phyloP scores from a whole-genome alignment of 768 basidiomycete species.

The Rhizopogon salebrosus region DNA sequence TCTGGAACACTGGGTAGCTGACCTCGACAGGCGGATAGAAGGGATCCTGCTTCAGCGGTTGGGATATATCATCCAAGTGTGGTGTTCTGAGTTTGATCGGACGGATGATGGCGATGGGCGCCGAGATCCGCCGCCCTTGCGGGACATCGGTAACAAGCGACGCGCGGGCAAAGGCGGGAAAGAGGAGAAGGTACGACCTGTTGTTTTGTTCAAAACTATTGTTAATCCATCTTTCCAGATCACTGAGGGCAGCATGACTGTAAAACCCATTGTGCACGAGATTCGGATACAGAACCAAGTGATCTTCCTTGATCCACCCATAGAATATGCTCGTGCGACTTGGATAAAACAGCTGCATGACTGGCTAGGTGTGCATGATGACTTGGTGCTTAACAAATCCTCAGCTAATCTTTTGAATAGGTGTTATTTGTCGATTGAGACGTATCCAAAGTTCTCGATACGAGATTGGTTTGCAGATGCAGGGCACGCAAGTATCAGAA shows the following conservation, averaged over 20 bases:
- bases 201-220: background rate
- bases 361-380: constrained; percentile 60
- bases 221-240: constrained; percentile 35
- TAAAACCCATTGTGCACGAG: constrained; percentile 90
- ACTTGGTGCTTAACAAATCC: background rate
- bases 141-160: constrained; percentile 61
- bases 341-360: constrained; percentile 90
- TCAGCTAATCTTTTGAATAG: constrained; percentile 28
- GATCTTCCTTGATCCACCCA: constrained; percentile 96
- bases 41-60: constrained; percentile 72
- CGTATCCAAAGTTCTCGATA: constrained; percentile 94
- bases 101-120: constrained; percentile 63
- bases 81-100: constrained; percentile 85
- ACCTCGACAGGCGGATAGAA: constrained; percentile 82
- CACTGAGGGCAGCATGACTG: constrained; percentile 64
- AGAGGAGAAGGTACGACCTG: constrained; percentile 63
- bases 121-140: constrained; percentile 43
- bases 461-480: constrained; percentile 94
- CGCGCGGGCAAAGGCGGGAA: constrained; percentile 65
- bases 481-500: constrained; percentile 57
- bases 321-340: constrained; percentile 85
- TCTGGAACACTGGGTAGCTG: constrained; percentile 86
- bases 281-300: constrained; percentile 98
- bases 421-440: constrained; percentile 80
- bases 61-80: constrained; percentile 71